These are phyloP conservation scores for Chlamydomonas urium DNA, from an alignment of 139 green algal genomes.

Conservation along the genomic window DNA sequence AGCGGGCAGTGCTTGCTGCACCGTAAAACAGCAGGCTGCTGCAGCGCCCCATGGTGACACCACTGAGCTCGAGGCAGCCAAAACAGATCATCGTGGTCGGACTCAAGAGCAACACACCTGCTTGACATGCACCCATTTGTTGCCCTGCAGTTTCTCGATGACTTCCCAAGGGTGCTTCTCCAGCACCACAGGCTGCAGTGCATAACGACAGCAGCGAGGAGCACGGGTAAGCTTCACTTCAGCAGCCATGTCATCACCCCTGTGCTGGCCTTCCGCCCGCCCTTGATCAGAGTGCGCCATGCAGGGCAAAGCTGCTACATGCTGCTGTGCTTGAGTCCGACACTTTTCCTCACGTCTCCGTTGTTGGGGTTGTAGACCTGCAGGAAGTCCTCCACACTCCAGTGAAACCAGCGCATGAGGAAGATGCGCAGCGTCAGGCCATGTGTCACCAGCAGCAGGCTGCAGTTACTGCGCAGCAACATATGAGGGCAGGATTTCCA, in stretches of 20 bases:
- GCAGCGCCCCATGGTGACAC: too few species aligned
- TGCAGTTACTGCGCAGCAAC: too few species aligned
- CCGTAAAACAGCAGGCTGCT: too few species aligned
- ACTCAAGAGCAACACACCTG: too few species aligned
- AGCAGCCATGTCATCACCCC: neutral
- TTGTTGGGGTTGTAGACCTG: conserved; percentile 83
- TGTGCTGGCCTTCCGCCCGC: neutral
- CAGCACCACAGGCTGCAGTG: neutral
- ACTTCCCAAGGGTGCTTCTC: neutral
- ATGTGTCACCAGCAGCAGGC: conserved; percentile 83
- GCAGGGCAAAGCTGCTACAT: too few species aligned
- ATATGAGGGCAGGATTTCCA: too few species aligned
- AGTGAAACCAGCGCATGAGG: conserved; percentile 84
- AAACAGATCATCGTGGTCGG: too few species aligned
- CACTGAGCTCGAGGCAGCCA: too few species aligned
- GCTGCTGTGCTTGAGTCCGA: too few species aligned
- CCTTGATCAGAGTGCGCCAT: neutral
- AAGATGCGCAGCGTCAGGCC: conserved; percentile 84
- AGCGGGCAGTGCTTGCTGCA: too few species aligned
- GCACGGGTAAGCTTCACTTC: neutral
- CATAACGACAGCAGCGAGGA: neutral
- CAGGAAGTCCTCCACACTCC: conserved; percentile 68
- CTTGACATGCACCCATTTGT: too few species aligned
- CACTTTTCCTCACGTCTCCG: conserved; percentile 34
- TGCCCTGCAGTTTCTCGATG: neutral